Conservation (phyloP, 2,329 filamentous ascomycete species). For the Phialophora macrospora region DNA sequence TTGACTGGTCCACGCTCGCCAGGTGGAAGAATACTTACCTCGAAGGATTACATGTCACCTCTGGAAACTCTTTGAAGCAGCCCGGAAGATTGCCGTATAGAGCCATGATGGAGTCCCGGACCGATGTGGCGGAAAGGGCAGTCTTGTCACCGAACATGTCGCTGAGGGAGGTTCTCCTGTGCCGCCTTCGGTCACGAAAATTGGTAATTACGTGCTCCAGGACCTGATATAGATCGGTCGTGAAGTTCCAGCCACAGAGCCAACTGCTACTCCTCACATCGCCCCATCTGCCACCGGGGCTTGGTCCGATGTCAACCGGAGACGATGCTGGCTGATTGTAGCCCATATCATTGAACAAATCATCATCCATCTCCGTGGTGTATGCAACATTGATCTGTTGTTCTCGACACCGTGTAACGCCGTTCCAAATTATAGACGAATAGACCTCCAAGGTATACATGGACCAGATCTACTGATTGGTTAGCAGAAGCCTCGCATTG, state of each 20-base stretch:
- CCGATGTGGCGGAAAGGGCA: constrained; percentile 23
- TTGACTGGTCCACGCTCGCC: constrained; percentile 3
- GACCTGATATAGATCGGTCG: constrained; percentile 61
- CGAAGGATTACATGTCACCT: constrained; percentile 50
- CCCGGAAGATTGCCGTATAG: constrained; percentile 33
- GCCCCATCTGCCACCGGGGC: constrained; percentile 23
- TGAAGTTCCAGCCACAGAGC: constrained; percentile 64
- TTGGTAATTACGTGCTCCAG: constrained; percentile 56
- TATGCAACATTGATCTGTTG: constrained; percentile 55
- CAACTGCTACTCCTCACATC: constrained; percentile 45
- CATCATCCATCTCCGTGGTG: constrained; percentile 56
- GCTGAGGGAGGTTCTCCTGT: constrained; percentile 28
- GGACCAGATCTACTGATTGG: constrained; percentile 56
- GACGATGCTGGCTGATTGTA: constrained; percentile 37
- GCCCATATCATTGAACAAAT: constrained; percentile 47
- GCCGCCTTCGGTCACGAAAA: constrained; percentile 26
- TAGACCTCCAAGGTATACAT: constrained; percentile 64
- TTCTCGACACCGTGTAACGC: constrained; percentile 54
- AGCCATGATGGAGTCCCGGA: constrained; percentile 31
- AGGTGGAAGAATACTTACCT: constrained; percentile 20
- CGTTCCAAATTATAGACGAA: constrained; percentile 59
- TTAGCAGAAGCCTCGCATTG: constrained; percentile 17
- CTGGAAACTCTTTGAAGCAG: constrained; percentile 35
- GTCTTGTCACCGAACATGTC: constrained; percentile 32
- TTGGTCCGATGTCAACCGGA: constrained; percentile 31